Percentiles rank a stretch among this genome's conserved stretches.
These are phyloP conservation scores for Sanghuangporus sanghuang DNA, from an alignment of 1,284 basidiomycete species.

Conservation along the genomic window DNA sequence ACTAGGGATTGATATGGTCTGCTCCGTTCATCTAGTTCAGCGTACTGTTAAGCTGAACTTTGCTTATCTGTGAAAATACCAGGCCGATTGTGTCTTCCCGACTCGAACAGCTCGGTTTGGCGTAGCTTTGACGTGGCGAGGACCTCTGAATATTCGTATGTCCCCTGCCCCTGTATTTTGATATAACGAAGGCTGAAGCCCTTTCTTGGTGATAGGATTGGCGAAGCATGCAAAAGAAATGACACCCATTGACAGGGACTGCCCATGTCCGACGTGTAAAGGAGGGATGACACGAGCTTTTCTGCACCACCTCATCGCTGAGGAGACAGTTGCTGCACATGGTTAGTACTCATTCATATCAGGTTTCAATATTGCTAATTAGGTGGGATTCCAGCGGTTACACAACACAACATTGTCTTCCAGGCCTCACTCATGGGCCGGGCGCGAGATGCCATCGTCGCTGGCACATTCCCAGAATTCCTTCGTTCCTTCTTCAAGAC, in stretches of 20 bases:
- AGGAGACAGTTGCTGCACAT: constrained; percentile 78
- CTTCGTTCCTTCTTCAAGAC: constrained; percentile 64
- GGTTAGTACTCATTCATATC: constrained; percentile 35
- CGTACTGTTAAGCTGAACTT: background rate
- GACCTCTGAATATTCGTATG: constrained; percentile 75
- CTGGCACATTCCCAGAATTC: constrained; percentile 71
- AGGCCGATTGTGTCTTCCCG: constrained; percentile 88
- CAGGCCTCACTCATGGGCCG: constrained; percentile 79
- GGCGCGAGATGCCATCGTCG: constrained; percentile 72
- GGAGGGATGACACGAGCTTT: constrained; percentile 61
- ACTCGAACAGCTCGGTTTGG: constrained; percentile 85
- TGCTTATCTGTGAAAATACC: constrained; percentile 4
- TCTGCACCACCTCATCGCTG: constrained; percentile 65
- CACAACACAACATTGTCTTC: constrained; percentile 76
- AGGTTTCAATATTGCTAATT: constrained; percentile 9
- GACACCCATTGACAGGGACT: constrained; percentile 62
- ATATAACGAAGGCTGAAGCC: background rate
- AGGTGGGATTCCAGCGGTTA: constrained; percentile 46
- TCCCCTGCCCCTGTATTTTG: constrained; percentile 6
- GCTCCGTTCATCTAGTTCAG: constrained; percentile 13
- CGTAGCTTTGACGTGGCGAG: constrained; percentile 73
- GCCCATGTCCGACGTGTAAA: constrained; percentile 76
- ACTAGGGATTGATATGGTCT: constrained; percentile 84
- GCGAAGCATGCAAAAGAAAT: constrained; percentile 67
- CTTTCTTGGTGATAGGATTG: constrained; percentile 38